Conservation (phyloP, 345 rosid genomes). For the Passiflora organensis region DNA sequence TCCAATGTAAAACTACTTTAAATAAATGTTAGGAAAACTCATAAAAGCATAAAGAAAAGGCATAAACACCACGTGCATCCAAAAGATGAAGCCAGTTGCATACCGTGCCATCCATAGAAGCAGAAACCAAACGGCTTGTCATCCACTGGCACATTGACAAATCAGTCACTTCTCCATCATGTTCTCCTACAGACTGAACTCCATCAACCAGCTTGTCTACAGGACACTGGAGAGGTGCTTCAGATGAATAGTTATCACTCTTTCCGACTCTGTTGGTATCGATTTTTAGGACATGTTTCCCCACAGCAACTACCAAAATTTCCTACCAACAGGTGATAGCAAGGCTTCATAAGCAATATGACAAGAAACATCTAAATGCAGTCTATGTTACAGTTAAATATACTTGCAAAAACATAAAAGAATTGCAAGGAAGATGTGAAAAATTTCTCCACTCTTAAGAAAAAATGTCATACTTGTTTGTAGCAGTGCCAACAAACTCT, state of each 20-base stretch:
- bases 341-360: neutral
- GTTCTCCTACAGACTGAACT: constrained; percentile 76
- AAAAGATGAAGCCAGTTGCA: constrained; percentile 28
- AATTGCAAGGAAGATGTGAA: too few species aligned
- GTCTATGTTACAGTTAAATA: too few species aligned
- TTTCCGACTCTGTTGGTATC: constrained; percentile 70
- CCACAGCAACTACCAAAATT: constrained; percentile 70
- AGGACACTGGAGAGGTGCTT: constrained; percentile 68
- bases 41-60: neutral
- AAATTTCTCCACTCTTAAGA: too few species aligned
- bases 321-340: constrained; percentile 46
- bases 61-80: neutral
- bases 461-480: constrained; percentile 53
- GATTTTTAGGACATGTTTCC: constrained; percentile 62
- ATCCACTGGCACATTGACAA: constrained; percentile 93
- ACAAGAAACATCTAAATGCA: neutral
- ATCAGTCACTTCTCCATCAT: constrained; percentile 88
- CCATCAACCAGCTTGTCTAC: constrained; percentile 66
- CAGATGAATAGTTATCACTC: constrained; percentile 53
- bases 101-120: constrained; percentile 86
- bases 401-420: too few species aligned
- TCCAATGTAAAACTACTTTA: neutral
- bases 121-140: constrained; percentile 75
- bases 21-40: neutral
- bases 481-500: constrained; percentile 88